phyloP scores from a whole-genome alignment of 2,329 filamentous ascomycete genomes.

The Fusarium denticulatum region DNA sequence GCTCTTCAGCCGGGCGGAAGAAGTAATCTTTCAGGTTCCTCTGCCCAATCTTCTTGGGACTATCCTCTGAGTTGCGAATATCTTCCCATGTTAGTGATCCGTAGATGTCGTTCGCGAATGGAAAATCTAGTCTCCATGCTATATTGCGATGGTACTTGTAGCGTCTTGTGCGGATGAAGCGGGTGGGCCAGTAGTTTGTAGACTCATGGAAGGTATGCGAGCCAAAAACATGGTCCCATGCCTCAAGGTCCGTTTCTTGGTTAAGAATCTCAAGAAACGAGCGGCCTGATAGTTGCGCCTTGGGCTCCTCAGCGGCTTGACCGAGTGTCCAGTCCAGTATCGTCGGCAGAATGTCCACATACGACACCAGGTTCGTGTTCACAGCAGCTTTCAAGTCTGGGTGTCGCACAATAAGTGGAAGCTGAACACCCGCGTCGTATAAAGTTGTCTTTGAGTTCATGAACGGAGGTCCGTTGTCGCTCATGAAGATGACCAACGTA shows the following conservation, averaged over 20 bases:
- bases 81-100: conserved; percentile 55
- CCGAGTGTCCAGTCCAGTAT: conserved; percentile 52
- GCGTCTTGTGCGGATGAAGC: conserved; percentile 52
- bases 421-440: conserved; percentile 57
- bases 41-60: conserved; percentile 47
- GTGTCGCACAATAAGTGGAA: conserved; percentile 54
- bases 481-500: conserved; percentile 58
- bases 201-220: conserved; percentile 63
- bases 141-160: conserved; percentile 62
- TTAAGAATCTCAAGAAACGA: background rate
- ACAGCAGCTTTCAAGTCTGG: conserved; percentile 45
- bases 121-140: conserved; percentile 60
- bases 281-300: background rate
- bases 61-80: conserved; percentile 49
- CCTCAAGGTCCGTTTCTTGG: background rate
- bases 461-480: conserved; percentile 61
- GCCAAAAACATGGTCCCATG: conserved; percentile 55
- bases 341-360: conserved; percentile 58
- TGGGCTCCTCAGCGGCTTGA: accelerated
- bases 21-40: conserved; percentile 55
- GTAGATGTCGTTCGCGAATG: conserved; percentile 59
- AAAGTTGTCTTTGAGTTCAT: conserved; percentile 62
- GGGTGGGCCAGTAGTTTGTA: conserved; percentile 63
- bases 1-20: conserved; percentile 55
- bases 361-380: conserved; percentile 58